Conservation (phyloP, 2,329 filamentous ascomycete genomes). For the Arthrocladium fulminans region DNA sequence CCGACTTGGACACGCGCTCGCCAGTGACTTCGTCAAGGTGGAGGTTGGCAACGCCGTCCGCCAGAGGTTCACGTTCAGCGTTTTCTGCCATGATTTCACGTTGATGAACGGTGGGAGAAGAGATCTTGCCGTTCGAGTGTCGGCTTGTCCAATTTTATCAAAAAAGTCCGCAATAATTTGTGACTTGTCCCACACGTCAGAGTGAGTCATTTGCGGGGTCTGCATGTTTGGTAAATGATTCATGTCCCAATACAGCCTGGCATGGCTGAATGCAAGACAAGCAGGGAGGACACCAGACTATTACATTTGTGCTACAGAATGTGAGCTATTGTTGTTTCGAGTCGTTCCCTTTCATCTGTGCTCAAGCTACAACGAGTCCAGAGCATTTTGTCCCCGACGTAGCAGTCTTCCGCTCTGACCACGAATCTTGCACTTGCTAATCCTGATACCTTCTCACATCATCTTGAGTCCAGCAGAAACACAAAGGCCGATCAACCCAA, state of each 20-base stretch:
- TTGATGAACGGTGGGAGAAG: too few relatives aligned
- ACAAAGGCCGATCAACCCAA: constrained; percentile 28
- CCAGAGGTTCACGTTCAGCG: constrained; percentile 27
- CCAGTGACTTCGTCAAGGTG: constrained; percentile 88
- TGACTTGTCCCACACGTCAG: not conserved
- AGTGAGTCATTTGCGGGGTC: not conserved
- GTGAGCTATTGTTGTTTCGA: too few relatives aligned
- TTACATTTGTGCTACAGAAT: too few relatives aligned
- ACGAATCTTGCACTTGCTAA: not conserved
- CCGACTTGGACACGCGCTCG: constrained; percentile 73
- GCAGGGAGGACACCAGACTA: too few relatives aligned
- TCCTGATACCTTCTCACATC: constrained; percentile 30
- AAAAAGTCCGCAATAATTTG: not conserved
- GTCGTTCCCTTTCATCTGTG: too few relatives aligned
- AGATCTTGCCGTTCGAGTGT: too few relatives aligned
- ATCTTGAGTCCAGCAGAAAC: constrained; percentile 15
- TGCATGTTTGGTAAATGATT: constrained; percentile 1
- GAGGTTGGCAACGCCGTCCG: constrained; percentile 51
- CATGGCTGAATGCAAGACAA: too few relatives aligned
- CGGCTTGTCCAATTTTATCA: too few relatives aligned
- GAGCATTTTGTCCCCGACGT: too few relatives aligned
- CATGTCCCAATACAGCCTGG: not conserved
- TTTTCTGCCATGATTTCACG: constrained; percentile 5
- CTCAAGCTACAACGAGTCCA: too few relatives aligned
- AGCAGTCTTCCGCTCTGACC: too few relatives aligned